Percentiles rank a stretch among this genome's conserved stretches.
Conservation (phyloP, 164 flowering plant species). For the grape (Vitis vinifera) region DNA sequence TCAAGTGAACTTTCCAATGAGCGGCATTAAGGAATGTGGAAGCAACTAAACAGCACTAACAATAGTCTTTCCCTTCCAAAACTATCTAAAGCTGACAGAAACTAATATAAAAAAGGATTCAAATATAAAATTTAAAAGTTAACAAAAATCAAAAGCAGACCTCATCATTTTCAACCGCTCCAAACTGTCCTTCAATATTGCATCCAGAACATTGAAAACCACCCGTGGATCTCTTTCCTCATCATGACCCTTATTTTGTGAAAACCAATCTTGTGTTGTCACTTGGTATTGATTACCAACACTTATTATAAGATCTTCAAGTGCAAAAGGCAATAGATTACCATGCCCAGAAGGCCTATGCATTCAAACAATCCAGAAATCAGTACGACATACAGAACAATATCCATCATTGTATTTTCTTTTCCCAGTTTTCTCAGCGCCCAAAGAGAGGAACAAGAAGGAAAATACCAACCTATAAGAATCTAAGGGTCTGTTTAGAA, state of each 20-base stretch:
- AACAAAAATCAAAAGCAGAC: slow-evolving; percentile 27
- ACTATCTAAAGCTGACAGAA: too few species aligned
- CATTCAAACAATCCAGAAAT: slow-evolving; percentile 1
- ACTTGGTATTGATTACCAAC: slow-evolving; percentile 18
- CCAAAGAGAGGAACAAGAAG: too few species aligned
- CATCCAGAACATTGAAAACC: slow-evolving; percentile 61
- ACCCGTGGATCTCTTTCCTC: slow-evolving; percentile 30
- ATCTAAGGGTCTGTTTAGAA: too few species aligned
- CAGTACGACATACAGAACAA: neutral
- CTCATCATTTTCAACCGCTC: slow-evolving; percentile 62
- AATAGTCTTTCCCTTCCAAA: too few species aligned
- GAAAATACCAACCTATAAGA: too few species aligned
- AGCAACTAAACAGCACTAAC: too few species aligned
- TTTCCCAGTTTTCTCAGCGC: too few species aligned
- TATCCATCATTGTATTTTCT: neutral
- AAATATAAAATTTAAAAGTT: neutral
- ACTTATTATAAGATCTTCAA: slow-evolving; percentile 20
- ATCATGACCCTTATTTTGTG: slow-evolving; percentile 21
- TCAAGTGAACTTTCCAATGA: too few species aligned
- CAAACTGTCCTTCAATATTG: slow-evolving; percentile 51
- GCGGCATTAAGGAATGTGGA: too few species aligned
- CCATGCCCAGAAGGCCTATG: slow-evolving; percentile 20
- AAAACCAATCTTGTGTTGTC: slow-evolving; percentile 26
- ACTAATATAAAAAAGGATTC: neutral
- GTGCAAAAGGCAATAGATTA: slow-evolving; percentile 10